Base-by-base conservation (phyloP, 495 filamentous ascomycete genomes). In the Podospora pseudoanserina region DNA sequence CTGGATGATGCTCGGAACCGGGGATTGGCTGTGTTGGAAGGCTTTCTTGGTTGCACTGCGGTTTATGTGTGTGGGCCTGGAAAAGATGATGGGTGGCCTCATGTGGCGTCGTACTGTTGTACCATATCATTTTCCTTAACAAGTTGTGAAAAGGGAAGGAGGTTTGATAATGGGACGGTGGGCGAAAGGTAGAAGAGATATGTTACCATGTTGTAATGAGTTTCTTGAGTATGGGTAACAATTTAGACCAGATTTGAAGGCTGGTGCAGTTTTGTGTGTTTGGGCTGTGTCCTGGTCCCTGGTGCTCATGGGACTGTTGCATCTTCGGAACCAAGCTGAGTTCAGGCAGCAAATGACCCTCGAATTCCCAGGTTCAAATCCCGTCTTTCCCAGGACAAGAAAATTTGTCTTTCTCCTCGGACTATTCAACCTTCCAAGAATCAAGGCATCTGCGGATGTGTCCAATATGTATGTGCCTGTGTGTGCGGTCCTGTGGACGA, bases 1-100 rank as follows among this genome's bases (percentile, higher is more conserved):
- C 39, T 27, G 54, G 53, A 49, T 20, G 44, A 53, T 18, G n/a
- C 63, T 65, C 39, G 63, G 63, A 49, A 16, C 39, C 39, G 39
- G 39, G 13, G 39, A 49, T 49, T 49, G 39, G 39, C 39, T 49
- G 15, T 49, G 39, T 49, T 49, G 6, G 7, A 32, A 32, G 30
- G 39, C 39, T 49, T 49, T 49, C 39, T 49, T 49, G 39, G 39
- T 49, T 49, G 39, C 39, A 49, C 39, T 49, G 39, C 11, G 39
- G 39, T 49, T 49, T 49, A 16, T 49, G 39, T 49, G 39, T 49
- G 39, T 49, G 39, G 39, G 39, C 9, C 39, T 11, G 39, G 39
- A 49, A 49, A 16, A 13, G 9, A 49, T 49, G 39, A 13, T 49
- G 39, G 39, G 13, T 49, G 15, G 7, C 15, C 7, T 49, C 5